Evolutionary conservation across 2,329 filamentous ascomycete genomes (phyloP).

Genomic region (Chaetomium sp.): DNA sequence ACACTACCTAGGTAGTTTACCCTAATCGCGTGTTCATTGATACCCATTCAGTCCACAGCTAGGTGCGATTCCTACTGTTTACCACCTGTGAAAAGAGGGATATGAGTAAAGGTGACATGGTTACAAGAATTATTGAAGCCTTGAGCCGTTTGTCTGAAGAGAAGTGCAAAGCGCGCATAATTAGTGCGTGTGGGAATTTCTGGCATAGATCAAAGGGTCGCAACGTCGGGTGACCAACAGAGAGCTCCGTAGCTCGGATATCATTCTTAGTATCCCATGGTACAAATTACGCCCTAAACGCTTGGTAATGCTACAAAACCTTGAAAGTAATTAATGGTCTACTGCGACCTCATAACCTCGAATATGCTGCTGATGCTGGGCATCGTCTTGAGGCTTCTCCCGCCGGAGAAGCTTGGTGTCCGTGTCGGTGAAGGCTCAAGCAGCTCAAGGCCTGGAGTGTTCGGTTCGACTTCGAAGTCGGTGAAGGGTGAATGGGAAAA

Average conservation of each 20-base stretch:
- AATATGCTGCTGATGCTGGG: conserved; percentile 36
- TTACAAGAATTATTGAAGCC: no score
- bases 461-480: conserved; percentile 26
- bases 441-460: conserved; percentile 30
- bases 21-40: no score
- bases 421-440: conserved; percentile 34
- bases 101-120: no score
- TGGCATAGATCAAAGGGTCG: background rate
- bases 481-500: conserved; percentile 28
- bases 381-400: conserved; percentile 23
- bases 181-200: background rate
- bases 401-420: conserved; percentile 21
- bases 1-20: no score
- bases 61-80: no score
- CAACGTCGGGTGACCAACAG: background rate
- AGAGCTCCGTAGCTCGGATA: conserved; percentile 23
- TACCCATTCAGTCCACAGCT: no score
- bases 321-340: conserved; percentile 2
- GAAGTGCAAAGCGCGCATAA: no score
- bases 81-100: no score
- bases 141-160: no score
- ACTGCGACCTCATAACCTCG: conserved; percentile 32
- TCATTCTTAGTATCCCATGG: conserved; percentile 15
- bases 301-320: conserved; percentile 9
- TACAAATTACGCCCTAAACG: conserved; percentile 17